These are phyloP conservation scores for Potentilla sterilis DNA, from an alignment of 306 rosid species.

Conservation along the genomic window DNA sequence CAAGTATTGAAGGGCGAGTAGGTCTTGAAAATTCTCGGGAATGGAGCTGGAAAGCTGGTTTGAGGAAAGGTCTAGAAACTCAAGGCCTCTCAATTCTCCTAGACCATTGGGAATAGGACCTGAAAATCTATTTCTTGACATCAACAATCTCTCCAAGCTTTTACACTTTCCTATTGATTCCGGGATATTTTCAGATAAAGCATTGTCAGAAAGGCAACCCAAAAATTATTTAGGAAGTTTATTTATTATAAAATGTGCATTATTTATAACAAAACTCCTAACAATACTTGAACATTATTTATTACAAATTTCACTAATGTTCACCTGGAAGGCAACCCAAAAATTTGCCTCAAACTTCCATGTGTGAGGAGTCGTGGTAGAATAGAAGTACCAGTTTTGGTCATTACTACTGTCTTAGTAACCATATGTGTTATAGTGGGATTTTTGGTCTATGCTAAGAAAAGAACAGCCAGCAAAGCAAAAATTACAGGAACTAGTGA, in stretches of 20 bases:
- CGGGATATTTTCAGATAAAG: conserved; percentile 50
- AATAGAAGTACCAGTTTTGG: conserved; percentile 11
- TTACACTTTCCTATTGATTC: conserved; percentile 46
- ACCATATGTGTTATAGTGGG: conserved; percentile 35
- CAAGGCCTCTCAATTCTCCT: conserved; percentile 54
- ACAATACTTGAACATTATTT: conserved; percentile 49
- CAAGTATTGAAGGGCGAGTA: not conserved
- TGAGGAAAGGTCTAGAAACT: conserved; percentile 60
- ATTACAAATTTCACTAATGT: conserved; percentile 32
- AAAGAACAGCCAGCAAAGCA: conserved; percentile 14
- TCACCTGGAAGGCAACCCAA: conserved; percentile 60
- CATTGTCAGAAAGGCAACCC: conserved; percentile 47
- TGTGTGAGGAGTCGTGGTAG: conserved; percentile 25
- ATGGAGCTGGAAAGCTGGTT: conserved; percentile 68
- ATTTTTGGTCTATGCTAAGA: conserved; percentile 29
- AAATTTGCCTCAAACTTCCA: conserved; percentile 40
- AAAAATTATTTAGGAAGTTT: too few relatives aligned
- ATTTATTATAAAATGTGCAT: too few relatives aligned
- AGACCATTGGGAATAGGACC: conserved; percentile 58
- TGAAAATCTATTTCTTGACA: conserved; percentile 51
- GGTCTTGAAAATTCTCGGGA: conserved; percentile 50
- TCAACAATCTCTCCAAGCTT: conserved; percentile 51
- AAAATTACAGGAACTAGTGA: conserved; percentile 21
- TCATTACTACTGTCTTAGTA: conserved; percentile 24
- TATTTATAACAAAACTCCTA: too few relatives aligned